A percentile compares a stretch with the other conserved stretches of the same genome.
These are phyloP conservation scores for Penicillium verrucosum DNA, from an alignment of 2,329 filamentous ascomycete species.

Conservation along the genomic window DNA sequence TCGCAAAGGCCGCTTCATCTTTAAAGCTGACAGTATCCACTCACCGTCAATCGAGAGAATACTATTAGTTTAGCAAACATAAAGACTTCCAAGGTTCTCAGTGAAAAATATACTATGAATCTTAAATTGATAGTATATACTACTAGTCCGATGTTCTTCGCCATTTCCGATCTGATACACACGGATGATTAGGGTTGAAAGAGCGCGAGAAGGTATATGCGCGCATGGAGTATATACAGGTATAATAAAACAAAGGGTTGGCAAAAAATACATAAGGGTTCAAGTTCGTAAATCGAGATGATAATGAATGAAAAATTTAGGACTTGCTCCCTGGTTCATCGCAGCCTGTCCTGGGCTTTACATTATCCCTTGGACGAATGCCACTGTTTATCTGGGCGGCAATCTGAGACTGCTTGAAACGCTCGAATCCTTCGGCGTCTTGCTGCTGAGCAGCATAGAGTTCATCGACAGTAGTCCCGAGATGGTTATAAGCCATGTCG, in stretches of 20 bases:
- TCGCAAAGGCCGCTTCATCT: too few relatives aligned
- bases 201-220: not conserved
- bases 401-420: constrained; percentile 46
- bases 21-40: too few relatives aligned
- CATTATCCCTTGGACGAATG: constrained; percentile 5
- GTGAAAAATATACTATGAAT: too few relatives aligned
- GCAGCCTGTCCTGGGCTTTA: not conserved
- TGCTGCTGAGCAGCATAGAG: constrained; percentile 42
- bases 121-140: not conserved
- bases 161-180: too few relatives aligned
- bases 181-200: too few relatives aligned
- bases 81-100: too few relatives aligned
- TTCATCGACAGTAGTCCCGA: constrained; percentile 47
- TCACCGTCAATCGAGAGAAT: too few relatives aligned
- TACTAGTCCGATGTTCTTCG: too few relatives aligned
- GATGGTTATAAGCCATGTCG: constrained; percentile 42
- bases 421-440: constrained; percentile 45
- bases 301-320: not conserved
- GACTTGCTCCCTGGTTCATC: not conserved
- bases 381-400: constrained; percentile 47
- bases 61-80: too few relatives aligned
- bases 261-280: not conserved
- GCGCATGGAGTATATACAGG: constrained; percentile 6
- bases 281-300: not conserved
- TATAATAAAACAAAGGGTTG: not conserved